Evolutionary conservation across 768 basidiomycete species (phyloP).

Genomic region (Coprinopsis cinerea): DNA sequence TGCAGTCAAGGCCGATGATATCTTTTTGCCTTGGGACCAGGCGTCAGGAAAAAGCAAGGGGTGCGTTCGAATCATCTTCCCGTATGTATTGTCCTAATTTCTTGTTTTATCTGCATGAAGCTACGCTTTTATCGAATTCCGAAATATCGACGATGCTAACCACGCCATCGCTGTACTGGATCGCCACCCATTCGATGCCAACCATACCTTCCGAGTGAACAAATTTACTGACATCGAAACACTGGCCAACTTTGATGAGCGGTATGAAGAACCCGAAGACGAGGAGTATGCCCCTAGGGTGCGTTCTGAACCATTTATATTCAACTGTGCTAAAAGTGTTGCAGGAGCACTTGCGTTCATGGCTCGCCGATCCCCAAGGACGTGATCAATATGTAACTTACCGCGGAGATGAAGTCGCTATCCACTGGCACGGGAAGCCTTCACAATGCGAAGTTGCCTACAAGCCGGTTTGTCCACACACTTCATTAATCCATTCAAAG

Average conservation of each 20-base stretch:
- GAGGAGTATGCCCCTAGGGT: constrained; percentile 78
- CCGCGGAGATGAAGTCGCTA: constrained; percentile 83
- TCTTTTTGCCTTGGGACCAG: constrained; percentile 88
- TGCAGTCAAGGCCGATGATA: constrained; percentile 66
- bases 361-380: constrained; percentile 88
- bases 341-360: constrained; percentile 92
- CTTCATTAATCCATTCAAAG: constrained; percentile 9
- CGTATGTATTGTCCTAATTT: constrained; percentile 3
- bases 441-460: constrained; percentile 79
- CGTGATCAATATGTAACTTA: constrained; percentile 96
- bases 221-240: constrained; percentile 87
- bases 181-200: constrained; percentile 80
- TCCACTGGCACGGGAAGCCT: constrained; percentile 91
- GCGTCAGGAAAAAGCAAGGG: constrained; percentile 84
- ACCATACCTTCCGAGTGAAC: constrained; percentile 80
- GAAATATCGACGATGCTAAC: constrained; percentile 61
- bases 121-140: constrained; percentile 79
- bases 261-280: constrained; percentile 65
- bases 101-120: constrained; percentile 31
- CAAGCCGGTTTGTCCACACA: constrained; percentile 55
- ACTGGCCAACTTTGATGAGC: constrained; percentile 71
- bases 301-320: no score
- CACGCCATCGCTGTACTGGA: constrained; percentile 64
- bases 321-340: no score
- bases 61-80: constrained; percentile 35